A percentile compares a stretch with the other conserved stretches of the same genome.
phyloP scores from a whole-genome alignment of 768 basidiomycete species.

The Aureoboletus auriporus region DNA sequence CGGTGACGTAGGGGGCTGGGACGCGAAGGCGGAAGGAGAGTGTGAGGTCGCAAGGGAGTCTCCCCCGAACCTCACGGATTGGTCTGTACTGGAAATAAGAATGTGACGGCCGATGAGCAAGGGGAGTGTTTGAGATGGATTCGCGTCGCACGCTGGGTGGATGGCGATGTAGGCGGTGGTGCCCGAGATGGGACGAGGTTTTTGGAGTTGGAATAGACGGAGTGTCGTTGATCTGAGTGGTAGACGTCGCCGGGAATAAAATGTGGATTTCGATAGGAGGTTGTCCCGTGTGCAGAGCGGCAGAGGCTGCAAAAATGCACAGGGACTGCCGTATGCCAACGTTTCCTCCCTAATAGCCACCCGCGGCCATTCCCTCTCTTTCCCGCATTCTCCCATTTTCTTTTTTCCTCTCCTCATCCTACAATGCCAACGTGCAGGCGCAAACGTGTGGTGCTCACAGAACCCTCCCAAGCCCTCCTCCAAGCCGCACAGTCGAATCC shows the following conservation, averaged over 20 bases:
- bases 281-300: slow-evolving; percentile 22
- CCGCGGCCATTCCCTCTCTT: slow-evolving; percentile 53
- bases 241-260: slow-evolving; percentile 3
- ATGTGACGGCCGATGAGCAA: slow-evolving; percentile 1
- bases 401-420: slow-evolving; percentile 40
- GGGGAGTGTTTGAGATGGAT: neutral
- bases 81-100: neutral
- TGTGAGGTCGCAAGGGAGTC: slow-evolving; percentile 2
- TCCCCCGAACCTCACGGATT: neutral
- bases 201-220: slow-evolving; percentile 1
- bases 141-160: slow-evolving; percentile 11
- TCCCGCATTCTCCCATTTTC: slow-evolving; percentile 49
- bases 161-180: neutral
- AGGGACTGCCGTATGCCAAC: slow-evolving; percentile 37
- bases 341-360: slow-evolving; percentile 57
- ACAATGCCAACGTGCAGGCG: slow-evolving; percentile 85
- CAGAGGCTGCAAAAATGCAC: slow-evolving; percentile 25
- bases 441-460: slow-evolving; percentile 86
- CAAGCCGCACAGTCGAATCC: slow-evolving; percentile 61
- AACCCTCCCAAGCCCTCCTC: slow-evolving; percentile 69
- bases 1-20: slow-evolving; percentile 7
- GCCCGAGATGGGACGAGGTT: neutral
- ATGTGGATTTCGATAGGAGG: slow-evolving; percentile 9
- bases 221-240: neutral
- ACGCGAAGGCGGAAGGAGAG: slow-evolving; percentile 1